A percentile compares a stretch with the other conserved stretches of the same genome.
phyloP scores from a whole-genome alignment of 768 basidiomycete species.

The Calocybe cyanea region DNA sequence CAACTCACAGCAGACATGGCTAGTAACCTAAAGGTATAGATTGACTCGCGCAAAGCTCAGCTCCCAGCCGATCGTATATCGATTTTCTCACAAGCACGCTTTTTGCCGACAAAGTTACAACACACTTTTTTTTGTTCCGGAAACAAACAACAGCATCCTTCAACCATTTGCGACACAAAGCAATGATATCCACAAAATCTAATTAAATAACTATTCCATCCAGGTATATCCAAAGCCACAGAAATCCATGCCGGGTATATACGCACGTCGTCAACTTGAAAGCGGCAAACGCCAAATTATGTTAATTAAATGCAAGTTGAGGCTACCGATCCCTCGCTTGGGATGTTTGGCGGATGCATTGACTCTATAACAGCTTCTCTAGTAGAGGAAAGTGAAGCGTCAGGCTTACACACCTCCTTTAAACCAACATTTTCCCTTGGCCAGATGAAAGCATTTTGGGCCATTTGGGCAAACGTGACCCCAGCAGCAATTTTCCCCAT shows the following conservation, averaged over 20 bases:
- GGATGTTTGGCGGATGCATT: conserved; percentile 34
- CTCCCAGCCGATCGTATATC: conserved; percentile 33
- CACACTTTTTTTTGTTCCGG: too few relatives aligned
- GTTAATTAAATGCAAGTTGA: conserved; percentile 5
- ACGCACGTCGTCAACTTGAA: conserved; percentile 2
- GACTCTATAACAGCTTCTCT: conserved; percentile 27
- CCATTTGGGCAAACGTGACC: conserved; percentile 82
- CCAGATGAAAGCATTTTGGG: conserved; percentile 64
- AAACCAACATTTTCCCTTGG: conserved; percentile 86
- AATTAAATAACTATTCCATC: too few relatives aligned
- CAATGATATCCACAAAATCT: neutral
- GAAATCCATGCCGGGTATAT: conserved; percentile 12
- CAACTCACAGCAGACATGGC: conserved; percentile 52
- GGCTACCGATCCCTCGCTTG: conserved; percentile 9
- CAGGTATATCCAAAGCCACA: conserved; percentile 13
- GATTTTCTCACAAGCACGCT: conserved; percentile 83
- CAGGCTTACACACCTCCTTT: conserved; percentile 52
- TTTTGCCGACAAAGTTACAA: too few relatives aligned
- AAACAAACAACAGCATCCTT: neutral
- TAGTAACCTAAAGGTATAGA: conserved; percentile 18
- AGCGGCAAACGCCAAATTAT: too few relatives aligned
- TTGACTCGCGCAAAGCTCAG: conserved; percentile 16
- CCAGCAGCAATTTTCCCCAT: conserved; percentile 76
- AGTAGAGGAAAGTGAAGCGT: neutral
- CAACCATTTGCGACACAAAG: neutral